phyloP scores from a whole-genome alignment of 768 basidiomycete genomes.

The Hypholoma sublateritium region DNA sequence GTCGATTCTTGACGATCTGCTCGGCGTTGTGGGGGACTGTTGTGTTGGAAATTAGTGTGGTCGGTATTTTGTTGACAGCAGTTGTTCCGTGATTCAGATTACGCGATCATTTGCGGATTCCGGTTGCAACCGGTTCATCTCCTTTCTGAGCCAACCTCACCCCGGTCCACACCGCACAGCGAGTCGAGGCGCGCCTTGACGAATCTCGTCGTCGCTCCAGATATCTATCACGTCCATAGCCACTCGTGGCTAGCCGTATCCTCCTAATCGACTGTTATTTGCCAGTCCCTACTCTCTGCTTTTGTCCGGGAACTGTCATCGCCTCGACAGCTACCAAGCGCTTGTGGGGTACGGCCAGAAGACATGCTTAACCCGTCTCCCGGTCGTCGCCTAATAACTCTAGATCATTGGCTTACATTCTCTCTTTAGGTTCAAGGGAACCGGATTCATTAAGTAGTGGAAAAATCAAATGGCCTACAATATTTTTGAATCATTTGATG shows the following conservation, averaged over 20 bases:
- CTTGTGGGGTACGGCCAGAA: too few relatives aligned
- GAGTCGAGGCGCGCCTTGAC: constrained; percentile 1
- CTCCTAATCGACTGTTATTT: too few relatives aligned
- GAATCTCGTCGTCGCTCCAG: background rate
- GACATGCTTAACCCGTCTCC: too few relatives aligned
- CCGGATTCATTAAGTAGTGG: too few relatives aligned
- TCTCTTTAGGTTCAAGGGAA: too few relatives aligned
- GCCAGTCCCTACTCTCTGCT: too few relatives aligned
- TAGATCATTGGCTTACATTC: too few relatives aligned
- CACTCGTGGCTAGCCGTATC: background rate
- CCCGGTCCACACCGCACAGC: background rate
- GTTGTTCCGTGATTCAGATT: constrained; percentile 19
- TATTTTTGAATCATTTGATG: too few relatives aligned
- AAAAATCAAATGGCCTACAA: too few relatives aligned
- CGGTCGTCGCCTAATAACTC: too few relatives aligned
- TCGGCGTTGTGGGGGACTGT: constrained; percentile 11
- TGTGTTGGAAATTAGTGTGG: background rate
- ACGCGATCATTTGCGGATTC: constrained; percentile 12
- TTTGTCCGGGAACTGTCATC: too few relatives aligned
- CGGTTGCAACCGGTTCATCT: constrained; percentile 15
- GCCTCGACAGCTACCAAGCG: too few relatives aligned
- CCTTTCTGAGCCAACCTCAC: constrained; percentile 3
- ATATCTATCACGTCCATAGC: background rate
- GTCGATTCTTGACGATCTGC: constrained; percentile 14
- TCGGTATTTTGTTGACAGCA: constrained; percentile 18